A percentile compares a stretch with the other conserved stretches of the same genome.
phyloP scores from a whole-genome alignment of 2,329 filamentous ascomycete genomes.

The Clonostachys solani region DNA sequence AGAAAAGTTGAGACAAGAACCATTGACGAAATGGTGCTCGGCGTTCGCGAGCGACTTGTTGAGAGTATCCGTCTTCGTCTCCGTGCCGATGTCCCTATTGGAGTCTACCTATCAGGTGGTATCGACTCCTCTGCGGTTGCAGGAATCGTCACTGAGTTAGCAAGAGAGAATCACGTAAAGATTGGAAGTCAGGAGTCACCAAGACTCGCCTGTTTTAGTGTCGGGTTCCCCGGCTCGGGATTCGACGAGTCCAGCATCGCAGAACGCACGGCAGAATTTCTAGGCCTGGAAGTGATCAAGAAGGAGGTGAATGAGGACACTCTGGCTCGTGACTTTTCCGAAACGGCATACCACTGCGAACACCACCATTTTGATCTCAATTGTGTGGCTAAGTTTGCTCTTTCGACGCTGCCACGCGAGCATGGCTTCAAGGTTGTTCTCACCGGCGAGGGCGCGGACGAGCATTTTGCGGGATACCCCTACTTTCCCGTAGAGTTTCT shows the following conservation, averaged over 20 bases:
- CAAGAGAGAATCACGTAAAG: slow-evolving; percentile 36
- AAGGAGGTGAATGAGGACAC: slow-evolving; percentile 16
- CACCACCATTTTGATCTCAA: slow-evolving; percentile 40
- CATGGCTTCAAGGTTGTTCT: slow-evolving; percentile 49
- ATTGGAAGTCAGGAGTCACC: slow-evolving; percentile 34
- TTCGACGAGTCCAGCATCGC: slow-evolving; percentile 41
- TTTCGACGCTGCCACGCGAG: slow-evolving; percentile 37
- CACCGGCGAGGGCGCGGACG: slow-evolving; percentile 47
- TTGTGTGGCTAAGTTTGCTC: slow-evolving; percentile 43
- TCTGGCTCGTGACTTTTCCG: slow-evolving; percentile 20
- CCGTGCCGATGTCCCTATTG: slow-evolving; percentile 52
- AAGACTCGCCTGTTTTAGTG: slow-evolving; percentile 35
- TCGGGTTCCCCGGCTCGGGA: slow-evolving; percentile 45
- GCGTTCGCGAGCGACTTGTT: slow-evolving; percentile 41
- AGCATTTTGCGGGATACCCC: slow-evolving; percentile 49
- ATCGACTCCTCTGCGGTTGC: slow-evolving; percentile 54
- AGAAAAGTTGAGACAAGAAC: slow-evolving; percentile 31
- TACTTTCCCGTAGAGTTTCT: slow-evolving; percentile 40
- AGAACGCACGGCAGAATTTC: slow-evolving; percentile 21
- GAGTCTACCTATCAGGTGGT: slow-evolving; percentile 52
- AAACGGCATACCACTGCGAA: slow-evolving; percentile 22
- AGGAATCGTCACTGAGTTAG: slow-evolving; percentile 49
- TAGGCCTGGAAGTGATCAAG: slow-evolving; percentile 20
- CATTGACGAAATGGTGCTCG: slow-evolving; percentile 44
- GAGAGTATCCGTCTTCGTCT: slow-evolving; percentile 49